Evolutionary conservation across 441 rosid genomes (phyloP).

Genomic region (Aleurites moluccanus): DNA sequence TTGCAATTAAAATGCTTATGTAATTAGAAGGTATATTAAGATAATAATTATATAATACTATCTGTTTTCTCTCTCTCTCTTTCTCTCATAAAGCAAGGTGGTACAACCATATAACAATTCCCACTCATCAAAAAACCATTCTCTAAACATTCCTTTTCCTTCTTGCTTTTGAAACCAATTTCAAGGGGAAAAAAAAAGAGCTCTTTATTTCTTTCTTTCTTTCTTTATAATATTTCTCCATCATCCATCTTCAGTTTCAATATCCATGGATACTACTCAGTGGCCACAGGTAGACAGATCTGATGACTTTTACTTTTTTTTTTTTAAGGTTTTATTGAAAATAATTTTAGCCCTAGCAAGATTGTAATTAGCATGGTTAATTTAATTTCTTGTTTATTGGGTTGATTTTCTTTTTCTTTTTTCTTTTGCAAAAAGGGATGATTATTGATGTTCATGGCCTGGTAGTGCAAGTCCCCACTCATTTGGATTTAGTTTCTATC

Average conservation of each 20-base stretch:
- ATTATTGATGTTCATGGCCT: constrained; percentile 31
- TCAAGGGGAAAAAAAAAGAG: constrained; percentile 5
- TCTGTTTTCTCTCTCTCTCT: too few relatives aligned
- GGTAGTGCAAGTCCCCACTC: constrained; percentile 45
- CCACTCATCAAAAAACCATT: constrained; percentile 28
- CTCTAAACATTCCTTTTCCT: constrained; percentile 27
- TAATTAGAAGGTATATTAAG: not conserved
- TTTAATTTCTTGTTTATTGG: constrained; percentile 13
- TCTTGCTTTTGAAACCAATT: constrained; percentile 32
- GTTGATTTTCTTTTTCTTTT: constrained; percentile 7
- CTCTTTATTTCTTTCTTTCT: constrained; percentile 19
- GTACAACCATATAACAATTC: constrained; percentile 35
- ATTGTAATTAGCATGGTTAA: constrained; percentile 7
- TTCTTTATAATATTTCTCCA: constrained; percentile 16
- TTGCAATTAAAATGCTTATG: not conserved
- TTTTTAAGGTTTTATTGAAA: constrained; percentile 8
- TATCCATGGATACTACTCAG: constrained; percentile 85
- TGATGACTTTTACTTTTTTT: constrained; percentile 20
- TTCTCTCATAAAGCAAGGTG: constrained; percentile 38
- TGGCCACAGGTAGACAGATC: constrained; percentile 83
- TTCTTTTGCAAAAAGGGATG: constrained; percentile 19
- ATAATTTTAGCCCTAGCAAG: constrained; percentile 14
- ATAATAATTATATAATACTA: not conserved
- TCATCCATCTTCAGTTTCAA: constrained; percentile 34
- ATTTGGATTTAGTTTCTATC: constrained; percentile 39